A percentile compares a stretch with the other conserved stretches of the same genome.
Evolutionary conservation across 495 filamentous ascomycete genomes (phyloP).

Genomic region (Gamarada debralockiae): DNA sequence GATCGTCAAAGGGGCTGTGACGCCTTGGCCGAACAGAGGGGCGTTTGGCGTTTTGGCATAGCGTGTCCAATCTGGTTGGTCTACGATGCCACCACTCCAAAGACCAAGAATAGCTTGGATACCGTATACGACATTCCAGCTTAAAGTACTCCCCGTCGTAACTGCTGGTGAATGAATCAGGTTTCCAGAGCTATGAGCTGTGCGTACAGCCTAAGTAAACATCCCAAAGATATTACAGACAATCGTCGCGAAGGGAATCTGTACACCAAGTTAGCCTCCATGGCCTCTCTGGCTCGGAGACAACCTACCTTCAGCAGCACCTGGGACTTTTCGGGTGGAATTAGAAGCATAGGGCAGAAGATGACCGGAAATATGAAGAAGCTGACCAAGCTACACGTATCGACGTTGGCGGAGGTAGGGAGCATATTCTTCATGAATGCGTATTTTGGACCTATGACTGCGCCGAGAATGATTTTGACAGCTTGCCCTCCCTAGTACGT

Average conservation of each 20-base stretch:
- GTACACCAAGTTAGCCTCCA: neutral
- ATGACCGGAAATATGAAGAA: constrained; percentile 37
- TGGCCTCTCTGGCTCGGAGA: neutral
- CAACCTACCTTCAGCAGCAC: constrained; percentile 23
- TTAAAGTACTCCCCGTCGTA: constrained; percentile 13
- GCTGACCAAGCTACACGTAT: constrained; percentile 38
- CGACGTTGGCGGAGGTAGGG: constrained; percentile 32
- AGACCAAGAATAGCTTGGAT: constrained; percentile 19
- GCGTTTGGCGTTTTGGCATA: constrained; percentile 21
- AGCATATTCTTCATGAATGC: constrained; percentile 36
- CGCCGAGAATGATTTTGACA: constrained; percentile 28
- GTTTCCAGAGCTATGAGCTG: constrained; percentile 15
- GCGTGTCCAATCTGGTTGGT: constrained; percentile 23
- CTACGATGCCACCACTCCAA: constrained; percentile 21
- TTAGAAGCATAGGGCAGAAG: constrained; percentile 34
- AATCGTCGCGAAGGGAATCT: constrained; percentile 47
- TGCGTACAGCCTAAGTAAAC: constrained; percentile 18
- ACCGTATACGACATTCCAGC: constrained; percentile 20
- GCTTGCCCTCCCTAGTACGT: constrained; percentile 52
- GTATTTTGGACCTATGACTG: constrained; percentile 39
- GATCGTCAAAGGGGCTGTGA: constrained; percentile 19
- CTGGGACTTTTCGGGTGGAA: constrained; percentile 40
- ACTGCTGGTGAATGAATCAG: constrained; percentile 13
- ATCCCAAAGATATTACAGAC: constrained; percentile 20
- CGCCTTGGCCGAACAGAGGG: constrained; percentile 17